phyloP scores from a whole-genome alignment of 2,329 filamentous ascomycete genomes.

The Blastomyces parvus region DNA sequence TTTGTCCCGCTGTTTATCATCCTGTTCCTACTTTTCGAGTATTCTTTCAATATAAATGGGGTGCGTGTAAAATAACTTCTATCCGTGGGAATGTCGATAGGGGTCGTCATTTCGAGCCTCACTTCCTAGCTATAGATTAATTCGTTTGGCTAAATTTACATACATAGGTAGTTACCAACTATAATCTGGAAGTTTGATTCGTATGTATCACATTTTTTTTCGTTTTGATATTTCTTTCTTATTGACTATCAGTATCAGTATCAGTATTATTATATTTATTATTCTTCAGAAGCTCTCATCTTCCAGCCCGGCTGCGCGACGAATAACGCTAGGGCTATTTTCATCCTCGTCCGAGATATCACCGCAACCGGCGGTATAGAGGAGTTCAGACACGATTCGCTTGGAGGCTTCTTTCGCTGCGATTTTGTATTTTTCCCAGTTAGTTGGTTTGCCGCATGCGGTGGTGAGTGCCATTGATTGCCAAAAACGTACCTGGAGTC shows the following conservation, averaged over 20 bases:
- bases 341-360: slow-evolving; percentile 29
- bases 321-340: slow-evolving; percentile 39
- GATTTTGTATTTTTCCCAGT: not conserved
- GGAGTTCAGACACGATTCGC: slow-evolving; percentile 40
- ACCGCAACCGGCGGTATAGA: slow-evolving; percentile 33
- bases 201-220: not conserved
- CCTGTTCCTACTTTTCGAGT: not conserved
- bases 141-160: not conserved
- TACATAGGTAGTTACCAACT: not conserved
- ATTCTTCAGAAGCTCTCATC: slow-evolving; percentile 39
- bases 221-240: not conserved
- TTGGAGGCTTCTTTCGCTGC: slow-evolving; percentile 42
- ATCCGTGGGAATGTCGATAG: not conserved
- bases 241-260: not conserved
- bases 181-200: not conserved
- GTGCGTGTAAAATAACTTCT: not conserved
- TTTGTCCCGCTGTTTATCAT: not conserved
- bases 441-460: not conserved
- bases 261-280: too few species aligned
- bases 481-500: slow-evolving; percentile 37
- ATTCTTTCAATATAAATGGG: not conserved
- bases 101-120: not conserved
- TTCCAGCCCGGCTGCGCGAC: slow-evolving; percentile 32
- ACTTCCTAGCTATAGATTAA: not conserved
- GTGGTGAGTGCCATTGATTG: not conserved